phyloP scores from a whole-genome alignment of 345 rosid genomes.

The Nephelium lappaceum region DNA sequence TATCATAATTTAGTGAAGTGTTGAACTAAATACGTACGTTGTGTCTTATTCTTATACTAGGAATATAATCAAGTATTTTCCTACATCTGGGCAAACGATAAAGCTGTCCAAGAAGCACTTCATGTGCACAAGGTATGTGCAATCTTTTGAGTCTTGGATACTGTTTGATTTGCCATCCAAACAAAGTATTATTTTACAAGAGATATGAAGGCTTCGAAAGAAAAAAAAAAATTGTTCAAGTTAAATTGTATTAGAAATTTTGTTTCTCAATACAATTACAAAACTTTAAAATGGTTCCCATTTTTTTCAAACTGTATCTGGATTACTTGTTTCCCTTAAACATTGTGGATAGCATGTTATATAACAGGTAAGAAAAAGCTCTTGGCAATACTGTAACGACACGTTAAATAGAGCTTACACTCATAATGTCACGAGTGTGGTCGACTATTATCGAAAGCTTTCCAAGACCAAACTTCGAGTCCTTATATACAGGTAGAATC shows the following conservation, averaged over 20 bases:
- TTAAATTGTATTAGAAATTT: no score
- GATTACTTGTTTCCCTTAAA: no score
- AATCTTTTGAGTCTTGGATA: no score
- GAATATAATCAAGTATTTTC: constrained; percentile 14
- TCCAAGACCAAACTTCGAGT: background rate
- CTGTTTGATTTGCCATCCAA: no score
- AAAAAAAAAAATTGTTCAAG: no score
- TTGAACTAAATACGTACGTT: background rate
- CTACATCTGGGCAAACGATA: constrained; percentile 17
- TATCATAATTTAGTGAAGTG: background rate
- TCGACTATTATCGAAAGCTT: constrained; percentile 30
- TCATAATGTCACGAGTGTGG: constrained; percentile 15
- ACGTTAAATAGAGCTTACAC: constrained; percentile 9
- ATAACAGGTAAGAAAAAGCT: constrained; percentile 14
- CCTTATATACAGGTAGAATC: no score
- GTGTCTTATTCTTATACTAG: background rate
- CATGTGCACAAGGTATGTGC: no score
- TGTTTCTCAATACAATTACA: no score
- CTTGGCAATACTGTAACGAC: constrained; percentile 26
- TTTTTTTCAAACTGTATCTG: no score
- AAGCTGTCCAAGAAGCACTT: constrained; percentile 4
- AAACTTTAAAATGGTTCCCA: no score
- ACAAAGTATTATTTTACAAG: no score
- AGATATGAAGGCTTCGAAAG: no score
- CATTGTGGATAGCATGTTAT: constrained; percentile 10